Evolutionary conservation across 129 eudicot species (phyloP), one percentile per base, ranked within the genome.

Genomic region (sunflower (Helianthus annuus)): DNA sequence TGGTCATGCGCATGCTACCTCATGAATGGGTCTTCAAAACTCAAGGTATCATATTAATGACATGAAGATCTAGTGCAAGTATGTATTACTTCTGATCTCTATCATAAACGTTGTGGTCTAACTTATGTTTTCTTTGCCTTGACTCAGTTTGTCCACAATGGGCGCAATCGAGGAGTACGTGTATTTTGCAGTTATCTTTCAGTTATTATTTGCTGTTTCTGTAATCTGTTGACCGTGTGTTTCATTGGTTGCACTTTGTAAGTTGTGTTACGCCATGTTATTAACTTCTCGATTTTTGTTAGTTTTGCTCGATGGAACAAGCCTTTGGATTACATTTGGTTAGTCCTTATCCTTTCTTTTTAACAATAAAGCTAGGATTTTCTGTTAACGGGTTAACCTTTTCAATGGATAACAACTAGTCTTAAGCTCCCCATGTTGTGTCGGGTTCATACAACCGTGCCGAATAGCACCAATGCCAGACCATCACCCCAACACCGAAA

Each of bases 91-190:
- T 32, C 36, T 32, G 3, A 27, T 27, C 24, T 15, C 3, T 1
- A 53, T 53, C 6, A 53, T 56, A 62, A 49, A 63, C 53, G 42
- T 49, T 73, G 71, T 73, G 53, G 27, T 70, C 72, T 38, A 74
- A 74, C 79, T 74, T 22, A 55, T 52, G 72, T 52, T 53, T 52
- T 52, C 12, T 62, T 52, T 74, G 66, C 65, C 70, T 64, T n/a
- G 46, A 74, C 16, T 51, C 65, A 74, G 48, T 24, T 39, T 22
- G 64, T 39, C 65, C 51, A 39, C 44, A 12, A 2, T 4, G 11
- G 19, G 56, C 11, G 10, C 40, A 46, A 24, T 63, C 52, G 32
- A 74, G 64, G 78, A 64, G 70, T 17, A 14, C 15, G 56, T 74
- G 44, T 59, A 13, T 11, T 59, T 17, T 44, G 55, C 32, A 1